Base-by-base conservation (phyloP, 1,284 basidiomycete genomes). In the Irpex lacteus region DNA sequence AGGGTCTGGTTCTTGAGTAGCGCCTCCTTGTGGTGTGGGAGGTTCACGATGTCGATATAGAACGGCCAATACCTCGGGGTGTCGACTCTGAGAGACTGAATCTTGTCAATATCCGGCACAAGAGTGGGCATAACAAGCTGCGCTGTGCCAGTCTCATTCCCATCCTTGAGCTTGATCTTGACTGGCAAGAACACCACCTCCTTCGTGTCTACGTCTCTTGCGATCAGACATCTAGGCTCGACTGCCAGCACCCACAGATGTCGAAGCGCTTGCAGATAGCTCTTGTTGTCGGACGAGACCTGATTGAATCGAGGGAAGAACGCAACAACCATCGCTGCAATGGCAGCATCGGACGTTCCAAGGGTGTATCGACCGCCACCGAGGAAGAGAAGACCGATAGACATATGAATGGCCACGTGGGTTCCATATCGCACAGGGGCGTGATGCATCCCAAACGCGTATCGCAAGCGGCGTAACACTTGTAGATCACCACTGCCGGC, bases 231-330 rank as follows among this genome's bases (percentile, higher is more conserved):
- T 55, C 98, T 81, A 2, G 98, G 96, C 71, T 99, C 96, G 13
- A 94, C 90, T 0, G 98, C 98, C 44, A 99, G 81, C 2, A 93
- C 93, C 98, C 98, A 99, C 34, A 99, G 78, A 76, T 99, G 97
- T 3, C 98, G 87, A 67, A 96, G 87, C 0, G 96, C 95, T 75
- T 98, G 98, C 3, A 98, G 83, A 72, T 95, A 97, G 49, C 91
- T 89, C 65, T 92, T 91, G 77, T 98, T 98, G 72, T 99, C 96
- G 6, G 87, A 87, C 1, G 94, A 90, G 7, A 84, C 76, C 9
- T 87, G 82, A 13, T 94, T 87, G 72, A 94, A 94, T 9, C 93
- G 87, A 2, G 97, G 96, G 76, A 95, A 98, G 80, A 98, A 95
- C 0, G 98, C 88, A 13, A 92, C 86, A 64, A 96, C 79, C 83